These are phyloP conservation scores for Saccharomycopsis amapae DNA, from an alignment of 805 yeast genomes.

Conservation along the genomic window DNA sequence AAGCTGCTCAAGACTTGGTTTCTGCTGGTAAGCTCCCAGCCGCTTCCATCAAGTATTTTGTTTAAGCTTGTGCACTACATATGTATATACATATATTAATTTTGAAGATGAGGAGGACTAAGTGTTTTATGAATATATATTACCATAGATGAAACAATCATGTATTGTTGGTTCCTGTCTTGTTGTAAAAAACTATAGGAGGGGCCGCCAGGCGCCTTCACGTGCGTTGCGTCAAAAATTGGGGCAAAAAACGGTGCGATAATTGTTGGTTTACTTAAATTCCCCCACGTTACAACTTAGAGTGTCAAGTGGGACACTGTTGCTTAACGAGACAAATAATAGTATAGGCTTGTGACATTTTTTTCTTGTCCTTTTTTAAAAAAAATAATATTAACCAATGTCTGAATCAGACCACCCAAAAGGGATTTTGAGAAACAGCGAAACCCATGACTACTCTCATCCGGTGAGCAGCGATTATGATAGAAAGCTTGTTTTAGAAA, in stretches of 20 bases:
- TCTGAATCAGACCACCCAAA: constrained; percentile 19
- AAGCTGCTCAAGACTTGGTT: constrained; percentile 45
- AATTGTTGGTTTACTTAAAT: too few relatives aligned
- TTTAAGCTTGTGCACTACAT: not conserved
- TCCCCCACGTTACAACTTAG: too few relatives aligned
- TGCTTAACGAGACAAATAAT: not conserved
- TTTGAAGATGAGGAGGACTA: not conserved
- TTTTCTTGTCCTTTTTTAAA: not conserved
- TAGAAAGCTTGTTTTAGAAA: constrained; percentile 68
- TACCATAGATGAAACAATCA: too few relatives aligned
- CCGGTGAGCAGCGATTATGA: constrained; percentile 12
- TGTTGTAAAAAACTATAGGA: too few relatives aligned
- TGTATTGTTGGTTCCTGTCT: too few relatives aligned
- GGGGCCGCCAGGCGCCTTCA: too few relatives aligned
- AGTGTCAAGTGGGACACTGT: too few relatives aligned
- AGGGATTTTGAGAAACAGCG: constrained; percentile 20
- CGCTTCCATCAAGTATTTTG: constrained; percentile 47
- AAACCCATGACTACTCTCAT: constrained; percentile 14
- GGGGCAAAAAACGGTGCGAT: too few relatives aligned
- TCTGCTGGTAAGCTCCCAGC: constrained; percentile 51
- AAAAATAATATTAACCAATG: not conserved
- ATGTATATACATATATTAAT: too few relatives aligned
- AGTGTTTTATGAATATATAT: too few relatives aligned
- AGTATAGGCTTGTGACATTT: too few relatives aligned
- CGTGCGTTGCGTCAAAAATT: too few relatives aligned